phyloP scores from a whole-genome alignment of 2,329 filamentous ascomycete species.

The Herpotrichia juniperi region DNA sequence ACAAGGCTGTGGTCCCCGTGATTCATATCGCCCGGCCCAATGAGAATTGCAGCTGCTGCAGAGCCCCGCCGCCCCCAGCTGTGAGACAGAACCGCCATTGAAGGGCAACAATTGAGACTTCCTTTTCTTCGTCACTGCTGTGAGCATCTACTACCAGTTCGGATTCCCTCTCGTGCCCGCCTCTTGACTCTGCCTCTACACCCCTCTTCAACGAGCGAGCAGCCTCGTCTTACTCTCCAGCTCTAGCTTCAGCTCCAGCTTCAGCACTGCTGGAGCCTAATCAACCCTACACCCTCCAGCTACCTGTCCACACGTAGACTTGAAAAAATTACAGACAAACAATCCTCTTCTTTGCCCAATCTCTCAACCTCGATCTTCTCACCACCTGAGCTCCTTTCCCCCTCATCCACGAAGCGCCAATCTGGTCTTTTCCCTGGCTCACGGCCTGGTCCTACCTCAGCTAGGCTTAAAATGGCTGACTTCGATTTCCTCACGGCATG shows the following conservation, averaged over 20 bases:
- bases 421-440: not conserved
- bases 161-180: too few relatives aligned
- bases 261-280: not conserved
- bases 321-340: too few relatives aligned
- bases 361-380: not conserved
- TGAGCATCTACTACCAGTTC: too few relatives aligned
- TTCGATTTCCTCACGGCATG: slow-evolving; percentile 26
- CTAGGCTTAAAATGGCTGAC: slow-evolving; percentile 9
- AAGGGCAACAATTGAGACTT: too few relatives aligned
- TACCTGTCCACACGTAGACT: not conserved
- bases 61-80: too few relatives aligned
- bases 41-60: too few relatives aligned
- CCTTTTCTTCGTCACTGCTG: too few relatives aligned
- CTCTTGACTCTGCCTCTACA: too few relatives aligned
- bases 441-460: not conserved
- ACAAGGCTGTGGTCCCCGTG: too few relatives aligned
- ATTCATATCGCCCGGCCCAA: too few relatives aligned
- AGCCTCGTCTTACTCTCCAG: not conserved
- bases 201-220: not conserved
- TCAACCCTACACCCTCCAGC: not conserved
- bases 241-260: not conserved
- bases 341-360: not conserved
- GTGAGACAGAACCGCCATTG: too few relatives aligned
- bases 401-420: not conserved
- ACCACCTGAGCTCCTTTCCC: not conserved